phyloP scores from a whole-genome alignment of 139 green algal species.

The Chara braunii region DNA sequence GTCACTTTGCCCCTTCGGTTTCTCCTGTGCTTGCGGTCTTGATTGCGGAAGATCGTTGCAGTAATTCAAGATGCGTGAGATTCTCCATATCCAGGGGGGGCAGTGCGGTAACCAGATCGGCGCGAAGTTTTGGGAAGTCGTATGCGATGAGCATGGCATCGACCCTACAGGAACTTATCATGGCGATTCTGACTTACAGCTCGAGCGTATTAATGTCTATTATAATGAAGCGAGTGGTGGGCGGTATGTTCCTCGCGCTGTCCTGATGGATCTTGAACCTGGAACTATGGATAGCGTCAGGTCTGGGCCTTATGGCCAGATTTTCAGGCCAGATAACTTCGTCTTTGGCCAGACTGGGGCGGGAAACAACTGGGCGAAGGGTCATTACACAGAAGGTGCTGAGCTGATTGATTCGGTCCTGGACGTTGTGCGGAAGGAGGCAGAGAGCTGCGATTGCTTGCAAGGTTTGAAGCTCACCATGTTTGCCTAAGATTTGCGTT shows the following conservation, averaged over 20 bases:
- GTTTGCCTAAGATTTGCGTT: background rate
- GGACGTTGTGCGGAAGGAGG: conserved; percentile 94
- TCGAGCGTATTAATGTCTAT: conserved; percentile 99
- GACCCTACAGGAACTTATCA: conserved; percentile 88
- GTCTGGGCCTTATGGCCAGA: conserved; percentile 65
- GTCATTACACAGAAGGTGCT: conserved; percentile 94
- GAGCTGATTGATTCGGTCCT: conserved; percentile 95
- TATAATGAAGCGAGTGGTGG: conserved; percentile 98
- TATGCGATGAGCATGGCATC: conserved; percentile 56
- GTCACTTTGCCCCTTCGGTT: too few species aligned
- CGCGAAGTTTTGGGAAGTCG: conserved; percentile 56
- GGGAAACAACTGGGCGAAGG: conserved; percentile 97
- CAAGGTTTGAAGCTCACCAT: conserved; percentile 52
- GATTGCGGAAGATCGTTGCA: too few species aligned
- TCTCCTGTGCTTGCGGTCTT: too few species aligned
- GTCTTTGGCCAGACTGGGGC: conserved; percentile 89
- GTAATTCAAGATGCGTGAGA: conserved; percentile 68
- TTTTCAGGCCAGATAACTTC: conserved; percentile 86
- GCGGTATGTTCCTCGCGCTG: conserved; percentile 91
- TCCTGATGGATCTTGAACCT: conserved; percentile 97
- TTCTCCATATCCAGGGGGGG: conserved; percentile 90
- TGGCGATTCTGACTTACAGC: conserved; percentile 91
- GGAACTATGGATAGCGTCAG: conserved; percentile 91
- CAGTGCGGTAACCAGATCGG: conserved; percentile 95
- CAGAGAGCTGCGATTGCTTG: conserved; percentile 91